A percentile compares a stretch with the other conserved stretches of the same genome.
phyloP scores from a whole-genome alignment of 1,139 yeast species.

The Kazachstania sp. region DNA sequence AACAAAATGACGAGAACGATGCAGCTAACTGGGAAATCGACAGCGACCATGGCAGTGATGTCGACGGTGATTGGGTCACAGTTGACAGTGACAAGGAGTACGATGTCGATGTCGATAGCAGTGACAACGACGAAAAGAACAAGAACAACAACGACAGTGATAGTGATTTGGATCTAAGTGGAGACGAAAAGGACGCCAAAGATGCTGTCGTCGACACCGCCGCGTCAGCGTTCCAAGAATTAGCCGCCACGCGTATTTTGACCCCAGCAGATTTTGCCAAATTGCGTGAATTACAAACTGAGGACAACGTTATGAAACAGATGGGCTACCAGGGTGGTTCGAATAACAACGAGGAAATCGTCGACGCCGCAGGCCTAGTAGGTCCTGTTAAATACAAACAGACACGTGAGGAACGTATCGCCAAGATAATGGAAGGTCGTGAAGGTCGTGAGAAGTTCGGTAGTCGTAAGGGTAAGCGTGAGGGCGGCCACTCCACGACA shows the following conservation, averaged over 20 bases:
- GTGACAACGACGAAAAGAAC: constrained; percentile 39
- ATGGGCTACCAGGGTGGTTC: constrained; percentile 38
- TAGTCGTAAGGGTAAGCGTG: constrained; percentile 76
- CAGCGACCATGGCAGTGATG: constrained; percentile 37
- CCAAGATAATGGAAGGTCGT: constrained; percentile 79
- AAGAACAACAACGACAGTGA: constrained; percentile 25
- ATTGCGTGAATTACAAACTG: constrained; percentile 72
- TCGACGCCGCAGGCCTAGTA: constrained; percentile 69
- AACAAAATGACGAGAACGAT: constrained; percentile 58
- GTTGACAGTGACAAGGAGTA: constrained; percentile 50
- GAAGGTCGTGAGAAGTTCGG: constrained; percentile 90
- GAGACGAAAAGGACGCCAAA: constrained; percentile 21
- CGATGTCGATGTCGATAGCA: constrained; percentile 36
- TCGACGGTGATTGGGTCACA: constrained; percentile 48
- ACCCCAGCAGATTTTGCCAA: constrained; percentile 98
- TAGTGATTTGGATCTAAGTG: constrained; percentile 36
- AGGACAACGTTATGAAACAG: constrained; percentile 75
- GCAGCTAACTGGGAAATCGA: constrained; percentile 52
- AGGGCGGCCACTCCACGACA: constrained; percentile 74
- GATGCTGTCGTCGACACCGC: constrained; percentile 23
- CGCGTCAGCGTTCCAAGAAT: constrained; percentile 47
- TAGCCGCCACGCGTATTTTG: constrained; percentile 67
- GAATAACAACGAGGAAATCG: constrained; percentile 65
- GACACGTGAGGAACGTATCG: constrained; percentile 78
- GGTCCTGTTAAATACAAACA: constrained; percentile 84